phyloP scores from a whole-genome alignment of 495 filamentous ascomycete species.

The Cairneyella variabilis region DNA sequence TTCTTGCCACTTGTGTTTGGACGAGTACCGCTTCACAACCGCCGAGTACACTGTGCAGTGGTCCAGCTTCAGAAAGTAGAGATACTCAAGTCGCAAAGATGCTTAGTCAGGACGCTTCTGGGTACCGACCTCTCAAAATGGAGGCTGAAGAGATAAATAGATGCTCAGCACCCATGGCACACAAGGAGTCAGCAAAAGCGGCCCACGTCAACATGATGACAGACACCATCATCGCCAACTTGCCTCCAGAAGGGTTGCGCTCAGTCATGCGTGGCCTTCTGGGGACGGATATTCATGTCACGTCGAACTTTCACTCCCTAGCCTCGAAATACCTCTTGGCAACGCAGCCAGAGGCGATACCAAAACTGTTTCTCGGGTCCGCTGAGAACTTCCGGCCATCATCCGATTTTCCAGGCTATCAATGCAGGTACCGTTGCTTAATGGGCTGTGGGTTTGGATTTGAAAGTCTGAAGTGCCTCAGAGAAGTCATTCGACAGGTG shows the following conservation, averaged over 20 bases:
- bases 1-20: no score
- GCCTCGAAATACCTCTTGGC: slow-evolving; percentile 13
- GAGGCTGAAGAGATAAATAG: not conserved
- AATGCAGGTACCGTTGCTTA: slow-evolving; percentile 27
- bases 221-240: slow-evolving; percentile 30
- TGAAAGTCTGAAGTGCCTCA: slow-evolving; percentile 15
- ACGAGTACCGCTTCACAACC: no score
- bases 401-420: slow-evolving; percentile 4
- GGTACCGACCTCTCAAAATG: not conserved
- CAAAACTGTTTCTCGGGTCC: not conserved
- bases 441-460: slow-evolving; percentile 27
- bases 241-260: slow-evolving; percentile 27
- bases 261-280: slow-evolving; percentile 24
- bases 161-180: not conserved
- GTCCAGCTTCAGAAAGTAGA: no score
- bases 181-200: slow-evolving; percentile 15
- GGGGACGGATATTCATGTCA: slow-evolving; percentile 21
- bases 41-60: no score
- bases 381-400: not conserved
- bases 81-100: no score
- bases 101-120: no score
- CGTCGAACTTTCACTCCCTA: slow-evolving; percentile 22
- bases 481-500: slow-evolving; percentile 15
- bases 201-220: slow-evolving; percentile 35
- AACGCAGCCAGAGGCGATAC: not conserved